A percentile compares a stretch with the other conserved stretches of the same genome.
These are phyloP conservation scores for Aspergillus glaucus DNA, from an alignment of 2,329 filamentous ascomycete genomes.

Conservation along the genomic window DNA sequence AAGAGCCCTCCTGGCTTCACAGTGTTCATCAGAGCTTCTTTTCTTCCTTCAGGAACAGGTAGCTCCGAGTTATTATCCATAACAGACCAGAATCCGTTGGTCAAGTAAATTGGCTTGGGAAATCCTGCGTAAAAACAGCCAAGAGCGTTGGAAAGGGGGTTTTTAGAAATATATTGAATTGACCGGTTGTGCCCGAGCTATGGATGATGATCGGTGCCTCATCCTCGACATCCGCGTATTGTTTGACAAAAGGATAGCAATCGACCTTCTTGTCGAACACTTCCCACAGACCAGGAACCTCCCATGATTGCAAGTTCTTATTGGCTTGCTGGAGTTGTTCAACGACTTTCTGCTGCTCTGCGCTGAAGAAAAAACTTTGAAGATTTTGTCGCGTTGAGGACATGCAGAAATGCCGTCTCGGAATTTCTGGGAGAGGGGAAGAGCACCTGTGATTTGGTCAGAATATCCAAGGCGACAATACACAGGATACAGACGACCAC, in stretches of 20 bases:
- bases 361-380: too few species aligned
- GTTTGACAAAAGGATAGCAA: not conserved
- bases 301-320: constrained; percentile 5
- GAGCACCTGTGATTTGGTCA: too few species aligned
- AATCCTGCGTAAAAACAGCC: constrained; percentile 22
- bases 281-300: constrained; percentile 8
- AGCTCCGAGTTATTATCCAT: constrained; percentile 7
- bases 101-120: constrained; percentile 26
- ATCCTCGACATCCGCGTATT: constrained; percentile 20
- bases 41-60: constrained; percentile 11
- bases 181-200: constrained; percentile 35
- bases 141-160: not conserved
- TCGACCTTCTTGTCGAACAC: constrained; percentile 7
- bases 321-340: not conserved
- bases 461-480: too few species aligned
- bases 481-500: too few species aligned
- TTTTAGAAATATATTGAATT: not conserved
- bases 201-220: constrained; percentile 24
- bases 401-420: too few species aligned
- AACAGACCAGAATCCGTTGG: constrained; percentile 19
- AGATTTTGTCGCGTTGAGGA: too few species aligned
- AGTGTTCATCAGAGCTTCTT: constrained; percentile 5
- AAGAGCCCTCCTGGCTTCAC: constrained; percentile 8
- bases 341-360: too few species aligned
- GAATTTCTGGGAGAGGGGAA: too few species aligned